A percentile compares a stretch with the other conserved stretches of the same genome.
These are phyloP conservation scores for Teratosphaeria epicoccoides DNA, from an alignment of 2,329 filamentous ascomycete species.

Conservation along the genomic window DNA sequence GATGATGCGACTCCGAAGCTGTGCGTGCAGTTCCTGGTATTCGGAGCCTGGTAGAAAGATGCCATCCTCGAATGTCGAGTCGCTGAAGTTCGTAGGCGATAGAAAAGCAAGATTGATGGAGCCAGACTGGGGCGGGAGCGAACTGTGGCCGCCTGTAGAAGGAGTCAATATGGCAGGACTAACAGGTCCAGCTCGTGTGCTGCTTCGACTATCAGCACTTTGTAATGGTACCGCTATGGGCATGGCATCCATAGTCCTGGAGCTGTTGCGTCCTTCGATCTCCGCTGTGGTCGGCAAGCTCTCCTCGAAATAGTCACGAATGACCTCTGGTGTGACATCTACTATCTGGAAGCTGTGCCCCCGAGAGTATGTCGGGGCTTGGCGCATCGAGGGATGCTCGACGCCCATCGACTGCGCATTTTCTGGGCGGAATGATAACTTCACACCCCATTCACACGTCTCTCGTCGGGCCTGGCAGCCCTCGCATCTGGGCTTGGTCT, in stretches of 20 bases:
- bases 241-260: background rate
- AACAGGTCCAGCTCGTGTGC: background rate
- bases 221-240: background rate
- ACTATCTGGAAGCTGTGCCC: constrained; percentile 18
- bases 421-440: constrained; percentile 20
- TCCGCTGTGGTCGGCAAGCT: background rate
- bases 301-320: constrained; percentile 21
- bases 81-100: constrained; percentile 18
- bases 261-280: background rate
- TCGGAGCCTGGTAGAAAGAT: constrained; percentile 25
- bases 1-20: constrained; percentile 21
- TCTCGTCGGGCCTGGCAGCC: constrained; percentile 21
- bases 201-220: background rate
- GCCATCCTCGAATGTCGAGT: constrained; percentile 21
- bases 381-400: constrained; percentile 24
- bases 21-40: constrained; percentile 23
- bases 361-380: constrained; percentile 9
- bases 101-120: constrained; percentile 7
- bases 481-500: constrained; percentile 23
- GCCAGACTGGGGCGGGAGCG: background rate
- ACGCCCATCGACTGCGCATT: constrained; percentile 20
- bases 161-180: background rate
- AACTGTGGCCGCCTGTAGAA: background rate
- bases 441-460: constrained; percentile 22
- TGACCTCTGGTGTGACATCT: constrained; percentile 22